A percentile compares a stretch with the other conserved stretches of the same genome.
Evolutionary conservation across 768 basidiomycete species (phyloP).

Genomic region (Nidula microcarpa): DNA sequence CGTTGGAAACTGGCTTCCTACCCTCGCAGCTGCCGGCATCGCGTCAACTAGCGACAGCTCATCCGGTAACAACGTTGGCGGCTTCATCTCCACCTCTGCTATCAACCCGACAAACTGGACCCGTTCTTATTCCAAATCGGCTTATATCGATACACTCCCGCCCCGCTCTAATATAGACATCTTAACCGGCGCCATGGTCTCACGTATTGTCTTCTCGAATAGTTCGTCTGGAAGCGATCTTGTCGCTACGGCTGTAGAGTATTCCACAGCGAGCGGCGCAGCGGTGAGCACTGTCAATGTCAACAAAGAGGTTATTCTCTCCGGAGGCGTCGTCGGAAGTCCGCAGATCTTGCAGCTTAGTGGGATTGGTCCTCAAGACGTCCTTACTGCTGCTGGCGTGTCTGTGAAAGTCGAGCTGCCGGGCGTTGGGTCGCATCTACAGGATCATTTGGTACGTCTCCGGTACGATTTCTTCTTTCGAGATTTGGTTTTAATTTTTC

Average conservation of each 20-base stretch:
- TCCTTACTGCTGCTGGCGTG: slow-evolving; percentile 44
- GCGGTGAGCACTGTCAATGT: slow-evolving; percentile 43
- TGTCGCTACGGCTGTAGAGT: slow-evolving; percentile 35
- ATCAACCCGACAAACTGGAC: slow-evolving; percentile 68
- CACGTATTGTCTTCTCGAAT: slow-evolving; percentile 44
- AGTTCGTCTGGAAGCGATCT: slow-evolving; percentile 41
- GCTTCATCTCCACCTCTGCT: slow-evolving; percentile 51
- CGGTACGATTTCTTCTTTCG: neutral
- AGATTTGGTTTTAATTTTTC: neutral
- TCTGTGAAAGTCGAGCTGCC: slow-evolving; percentile 43
- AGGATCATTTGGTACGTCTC: slow-evolving; percentile 39
- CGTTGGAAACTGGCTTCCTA: slow-evolving; percentile 56
- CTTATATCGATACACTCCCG: slow-evolving; percentile 64
- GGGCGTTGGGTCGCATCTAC: slow-evolving; percentile 59
- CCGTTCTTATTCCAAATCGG: slow-evolving; percentile 63
- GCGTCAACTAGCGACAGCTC: slow-evolving; percentile 38
- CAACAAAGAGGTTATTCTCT: slow-evolving; percentile 57
- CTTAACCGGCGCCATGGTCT: slow-evolving; percentile 58
- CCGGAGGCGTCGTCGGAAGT: slow-evolving; percentile 48
- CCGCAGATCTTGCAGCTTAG: slow-evolving; percentile 54
- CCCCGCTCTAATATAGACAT: slow-evolving; percentile 63
- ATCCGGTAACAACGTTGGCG: slow-evolving; percentile 47
- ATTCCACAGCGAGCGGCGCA: slow-evolving; percentile 30
- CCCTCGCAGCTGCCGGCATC: slow-evolving; percentile 47
- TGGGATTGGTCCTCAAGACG: slow-evolving; percentile 55